A percentile compares a stretch with the other conserved stretches of the same genome.
Conservation (phyloP, 805 yeast species). For the Candida arabinofermentans region DNA sequence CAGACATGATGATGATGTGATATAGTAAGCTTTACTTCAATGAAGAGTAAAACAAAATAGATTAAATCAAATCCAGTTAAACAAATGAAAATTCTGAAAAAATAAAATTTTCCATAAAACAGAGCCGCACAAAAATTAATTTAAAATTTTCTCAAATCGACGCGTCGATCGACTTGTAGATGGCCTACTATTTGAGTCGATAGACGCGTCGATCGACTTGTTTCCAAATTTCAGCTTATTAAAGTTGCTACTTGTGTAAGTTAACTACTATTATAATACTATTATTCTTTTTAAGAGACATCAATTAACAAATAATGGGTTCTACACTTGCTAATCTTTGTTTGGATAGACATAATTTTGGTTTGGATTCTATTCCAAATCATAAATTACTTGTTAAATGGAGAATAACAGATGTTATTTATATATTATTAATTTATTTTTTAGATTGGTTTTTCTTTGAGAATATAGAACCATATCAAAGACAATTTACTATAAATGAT, state of each 20-base stretch:
- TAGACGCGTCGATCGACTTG: not conserved
- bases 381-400: constrained; percentile 19
- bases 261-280: too few species aligned
- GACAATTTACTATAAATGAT: constrained; percentile 77
- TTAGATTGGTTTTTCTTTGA: constrained; percentile 26
- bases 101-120: too few species aligned
- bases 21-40: not conserved
- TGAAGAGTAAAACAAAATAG: not conserved
- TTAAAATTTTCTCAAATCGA: too few species aligned
- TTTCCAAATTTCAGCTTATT: too few species aligned
- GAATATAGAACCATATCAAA: constrained; percentile 56
- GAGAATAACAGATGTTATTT: constrained; percentile 25
- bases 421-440: constrained; percentile 14
- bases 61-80: too few species aligned
- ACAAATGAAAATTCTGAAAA: too few species aligned
- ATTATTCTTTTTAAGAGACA: too few species aligned
- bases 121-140: too few species aligned
- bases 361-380: constrained; percentile 19
- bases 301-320: not conserved
- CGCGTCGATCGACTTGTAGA: not conserved
- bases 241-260: not conserved
- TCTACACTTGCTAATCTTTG: constrained; percentile 6
- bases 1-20: constrained; percentile 47
- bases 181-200: too few species aligned
- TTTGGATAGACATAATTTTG: constrained; percentile 27